Base-by-base conservation (phyloP, 1,284 basidiomycete species). In the Phellinidium pouzarii region DNA sequence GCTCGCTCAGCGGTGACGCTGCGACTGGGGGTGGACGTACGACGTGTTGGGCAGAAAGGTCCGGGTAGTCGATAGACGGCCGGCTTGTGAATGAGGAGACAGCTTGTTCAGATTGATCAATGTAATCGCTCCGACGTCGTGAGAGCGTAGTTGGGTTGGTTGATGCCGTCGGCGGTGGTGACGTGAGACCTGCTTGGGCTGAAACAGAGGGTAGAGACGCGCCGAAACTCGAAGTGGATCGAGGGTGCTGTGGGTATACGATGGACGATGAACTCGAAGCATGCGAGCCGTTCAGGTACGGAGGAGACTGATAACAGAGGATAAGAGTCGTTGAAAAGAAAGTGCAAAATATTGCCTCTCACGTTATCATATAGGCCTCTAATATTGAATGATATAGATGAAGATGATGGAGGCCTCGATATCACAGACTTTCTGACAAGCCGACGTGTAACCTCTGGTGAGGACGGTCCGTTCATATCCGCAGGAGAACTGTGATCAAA, bases 21-120 rank as follows among this genome's bases (percentile, higher is more conserved):
- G 79, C 87, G 0, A 76, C 77, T 1, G 90, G 88, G 4, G 92
- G 91, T 0, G 85, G 87, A 19, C 89, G 79, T 31, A 87, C 74
- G 5, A 87, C 72, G 8, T 80, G 76, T 43, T 77, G 73, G 17
- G 73, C 67, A 50, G 74, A 79, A 44, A 80, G 78, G 60, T 84
- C 82, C 1, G 91, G 92, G 59, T 94, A 94, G 65, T 91, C 90
- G 56, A 94, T 87, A 0, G 78, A 66, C 2, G 75, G 66, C 2
- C 77, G 76, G 47, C 69, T 61, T n/a, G 64, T 56, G 57, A 71
- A 63, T 40, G 76, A 73, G 6, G 82, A 78, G 45, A 87, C 73
- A 0, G 84, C 75, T 62, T 89, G 80, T 60, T 83, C 82, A 8
- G 82, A 80, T 60, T 87, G 85, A 62, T 93, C 89, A 49, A 87